phyloP scores from a whole-genome alignment of 805 yeast genomes.

The Metschnikowia vanudenii region DNA sequence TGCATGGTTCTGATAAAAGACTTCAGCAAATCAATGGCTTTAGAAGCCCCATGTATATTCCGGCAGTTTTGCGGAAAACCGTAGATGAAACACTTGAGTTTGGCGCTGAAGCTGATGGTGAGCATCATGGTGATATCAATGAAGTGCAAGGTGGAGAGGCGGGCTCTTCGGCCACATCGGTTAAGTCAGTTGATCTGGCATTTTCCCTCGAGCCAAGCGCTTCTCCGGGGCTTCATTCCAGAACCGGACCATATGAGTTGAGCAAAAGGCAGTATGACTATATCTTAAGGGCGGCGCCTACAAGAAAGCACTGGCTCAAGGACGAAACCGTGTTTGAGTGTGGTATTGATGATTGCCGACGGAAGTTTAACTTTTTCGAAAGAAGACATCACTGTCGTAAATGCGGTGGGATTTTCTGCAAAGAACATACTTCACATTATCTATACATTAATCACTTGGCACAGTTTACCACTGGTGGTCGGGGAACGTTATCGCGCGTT shows the following conservation, averaged over 20 bases:
- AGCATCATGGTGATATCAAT: background rate
- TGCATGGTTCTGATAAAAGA: constrained; percentile 23
- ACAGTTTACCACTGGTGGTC: constrained; percentile 63
- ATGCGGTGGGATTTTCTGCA: constrained; percentile 80
- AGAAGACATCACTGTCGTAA: constrained; percentile 82
- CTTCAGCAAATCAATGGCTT: constrained; percentile 76
- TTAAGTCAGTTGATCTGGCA: constrained; percentile 34
- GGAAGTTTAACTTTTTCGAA: constrained; percentile 71
- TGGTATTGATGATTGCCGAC: constrained; percentile 53
- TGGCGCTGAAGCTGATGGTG: constrained; percentile 4
- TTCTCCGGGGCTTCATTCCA: constrained; percentile 12
- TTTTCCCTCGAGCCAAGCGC: constrained; percentile 28
- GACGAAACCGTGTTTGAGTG: constrained; percentile 68
- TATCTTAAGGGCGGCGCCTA: constrained; percentile 43
- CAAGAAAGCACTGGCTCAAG: constrained; percentile 69
- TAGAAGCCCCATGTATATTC: constrained; percentile 82
- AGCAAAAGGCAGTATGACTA: constrained; percentile 26
- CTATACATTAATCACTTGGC: constrained; percentile 57
- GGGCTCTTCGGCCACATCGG: constrained; percentile 22
- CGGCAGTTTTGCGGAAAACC: constrained; percentile 73
- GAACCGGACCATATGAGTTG: constrained; percentile 16
- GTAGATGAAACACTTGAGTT: constrained; percentile 15
- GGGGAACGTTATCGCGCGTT: constrained; percentile 66
- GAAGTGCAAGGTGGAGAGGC: background rate
- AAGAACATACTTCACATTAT: constrained; percentile 60